Evolutionary conservation across 805 yeast species (phyloP).

Genomic region (Groenewaldozyma tartarivorans): DNA sequence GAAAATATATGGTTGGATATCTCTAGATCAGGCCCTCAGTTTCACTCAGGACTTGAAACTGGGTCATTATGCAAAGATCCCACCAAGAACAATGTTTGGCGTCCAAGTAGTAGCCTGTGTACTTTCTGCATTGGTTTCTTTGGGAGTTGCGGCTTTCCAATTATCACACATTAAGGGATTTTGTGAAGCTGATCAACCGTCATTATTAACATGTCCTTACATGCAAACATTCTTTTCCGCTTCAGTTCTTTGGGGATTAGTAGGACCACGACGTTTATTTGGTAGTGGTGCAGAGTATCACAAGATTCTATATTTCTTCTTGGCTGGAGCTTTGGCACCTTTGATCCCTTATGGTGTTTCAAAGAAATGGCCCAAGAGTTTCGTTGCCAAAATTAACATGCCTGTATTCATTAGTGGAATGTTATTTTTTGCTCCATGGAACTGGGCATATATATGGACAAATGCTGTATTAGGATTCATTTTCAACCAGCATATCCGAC

Average conservation of each 20-base stretch:
- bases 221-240: conserved; percentile 37
- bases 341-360: conserved; percentile 8
- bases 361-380: background rate
- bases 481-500: too few species aligned
- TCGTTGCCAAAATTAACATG: background rate
- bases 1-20: conserved; percentile 33
- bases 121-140: conserved; percentile 16
- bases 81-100: conserved; percentile 48
- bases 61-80: conserved; percentile 50
- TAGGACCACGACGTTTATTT: conserved; percentile 45
- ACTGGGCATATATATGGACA: conserved; percentile 35
- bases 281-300: conserved; percentile 30
- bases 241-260: conserved; percentile 45
- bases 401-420: conserved; percentile 27
- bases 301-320: background rate
- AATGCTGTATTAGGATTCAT: too few species aligned
- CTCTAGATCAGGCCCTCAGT: conserved; percentile 35
- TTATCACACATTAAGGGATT: conserved; percentile 26
- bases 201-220: conserved; percentile 33
- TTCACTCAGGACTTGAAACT: conserved; percentile 49
- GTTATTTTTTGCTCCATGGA: conserved; percentile 30
- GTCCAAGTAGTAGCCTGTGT: conserved; percentile 30
- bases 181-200: conserved; percentile 35
- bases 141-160: conserved; percentile 27
- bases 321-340: conserved; percentile 1